Evolutionary conservation across 768 basidiomycete species (phyloP).

Genomic region (Boletus coccyginus): DNA sequence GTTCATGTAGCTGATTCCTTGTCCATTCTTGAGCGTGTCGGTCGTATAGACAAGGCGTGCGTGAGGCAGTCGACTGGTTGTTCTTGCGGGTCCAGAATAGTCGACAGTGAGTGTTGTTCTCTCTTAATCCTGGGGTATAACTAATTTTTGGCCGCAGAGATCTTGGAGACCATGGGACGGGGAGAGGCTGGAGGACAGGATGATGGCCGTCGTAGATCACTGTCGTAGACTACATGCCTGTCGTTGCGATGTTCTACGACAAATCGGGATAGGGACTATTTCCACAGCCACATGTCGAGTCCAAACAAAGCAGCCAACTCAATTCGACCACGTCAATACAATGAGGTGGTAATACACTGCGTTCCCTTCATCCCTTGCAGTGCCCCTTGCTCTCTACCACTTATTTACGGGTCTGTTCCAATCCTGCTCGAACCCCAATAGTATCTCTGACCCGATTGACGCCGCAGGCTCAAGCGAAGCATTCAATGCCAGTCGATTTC

Average conservation of each 20-base stretch:
- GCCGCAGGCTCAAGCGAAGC: constrained; percentile 76
- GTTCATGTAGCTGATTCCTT: constrained; percentile 8
- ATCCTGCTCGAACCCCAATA: neutral
- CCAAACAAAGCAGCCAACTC: constrained; percentile 5
- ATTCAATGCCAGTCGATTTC: constrained; percentile 91
- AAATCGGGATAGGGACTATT: constrained; percentile 1
- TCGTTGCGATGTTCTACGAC: no score
- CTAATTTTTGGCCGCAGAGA: constrained; percentile 10
- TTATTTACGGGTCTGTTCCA: constrained; percentile 75
- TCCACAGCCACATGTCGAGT: neutral
- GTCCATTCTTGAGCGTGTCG: neutral
- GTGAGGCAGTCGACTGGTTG: constrained; percentile 91
- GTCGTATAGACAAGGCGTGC: constrained; percentile 71
- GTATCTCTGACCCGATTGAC: constrained; percentile 1
- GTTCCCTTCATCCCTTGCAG: constrained; percentile 62
- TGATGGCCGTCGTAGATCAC: neutral
- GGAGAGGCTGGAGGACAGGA: constrained; percentile 9
- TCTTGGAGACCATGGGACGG: constrained; percentile 13
- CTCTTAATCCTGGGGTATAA: neutral
- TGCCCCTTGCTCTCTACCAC: constrained; percentile 77
- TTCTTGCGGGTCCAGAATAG: constrained; percentile 93
- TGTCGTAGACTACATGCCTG: no score
- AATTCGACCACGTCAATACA: neutral
- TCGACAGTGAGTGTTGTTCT: constrained; percentile 44
- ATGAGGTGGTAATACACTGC: constrained; percentile 32